These are phyloP conservation scores for Podila epigama DNA, from an alignment of 192 early-diverging fungal species.

Conservation along the genomic window DNA sequence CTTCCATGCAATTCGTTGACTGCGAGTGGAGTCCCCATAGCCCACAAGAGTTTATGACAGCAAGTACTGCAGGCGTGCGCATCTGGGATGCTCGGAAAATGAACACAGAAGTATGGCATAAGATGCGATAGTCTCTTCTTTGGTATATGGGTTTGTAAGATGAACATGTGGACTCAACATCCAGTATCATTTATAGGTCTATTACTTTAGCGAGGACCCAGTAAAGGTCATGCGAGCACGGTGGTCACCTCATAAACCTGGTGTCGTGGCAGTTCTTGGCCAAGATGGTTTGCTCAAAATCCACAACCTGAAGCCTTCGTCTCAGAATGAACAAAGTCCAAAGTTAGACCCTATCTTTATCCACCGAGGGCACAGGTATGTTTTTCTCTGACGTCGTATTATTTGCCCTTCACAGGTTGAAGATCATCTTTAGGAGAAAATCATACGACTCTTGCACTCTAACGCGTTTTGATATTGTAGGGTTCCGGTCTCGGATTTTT, in stretches of 20 bases:
- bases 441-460: not conserved
- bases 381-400: not conserved
- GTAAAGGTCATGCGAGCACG: constrained; percentile 6
- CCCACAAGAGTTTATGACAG: constrained; percentile 32
- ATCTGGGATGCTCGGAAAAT: constrained; percentile 38
- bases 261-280: constrained; percentile 12
- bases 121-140: not conserved
- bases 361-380: not conserved
- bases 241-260: constrained; percentile 24
- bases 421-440: not conserved
- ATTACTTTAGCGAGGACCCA: not conserved
- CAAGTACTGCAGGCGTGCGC: constrained; percentile 1
- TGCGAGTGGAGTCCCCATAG: constrained; percentile 27
- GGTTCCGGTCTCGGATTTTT: constrained; percentile 17
- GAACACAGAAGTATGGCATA: constrained; percentile 17
- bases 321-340: not conserved
- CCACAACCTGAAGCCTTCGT: constrained; percentile 12
- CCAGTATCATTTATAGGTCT: not conserved
- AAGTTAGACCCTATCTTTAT: not conserved
- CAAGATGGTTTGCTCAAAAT: constrained; percentile 12
- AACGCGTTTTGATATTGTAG: constrained; percentile 3
- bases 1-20: constrained; percentile 9
- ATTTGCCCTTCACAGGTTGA: no score
- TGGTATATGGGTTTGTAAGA: not conserved
- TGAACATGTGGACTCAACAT: not conserved